These are phyloP conservation scores for Chaetoscypha palmicola DNA, from an alignment of 2,329 filamentous ascomycete species.

Conservation along the genomic window DNA sequence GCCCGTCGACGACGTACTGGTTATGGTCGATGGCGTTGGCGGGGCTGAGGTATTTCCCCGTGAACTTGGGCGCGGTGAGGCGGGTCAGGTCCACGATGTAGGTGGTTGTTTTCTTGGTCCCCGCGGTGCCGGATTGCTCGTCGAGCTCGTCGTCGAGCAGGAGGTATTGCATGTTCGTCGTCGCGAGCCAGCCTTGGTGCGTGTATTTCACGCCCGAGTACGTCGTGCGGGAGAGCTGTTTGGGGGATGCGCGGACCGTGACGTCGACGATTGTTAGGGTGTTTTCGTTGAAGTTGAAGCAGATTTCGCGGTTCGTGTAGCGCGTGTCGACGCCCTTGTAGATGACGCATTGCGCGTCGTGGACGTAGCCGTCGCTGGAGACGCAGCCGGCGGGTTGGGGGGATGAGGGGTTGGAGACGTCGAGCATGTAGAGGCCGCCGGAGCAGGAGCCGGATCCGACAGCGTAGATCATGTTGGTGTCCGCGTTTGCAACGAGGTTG, in stretches of 20 bases:
- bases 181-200: constrained; percentile 1
- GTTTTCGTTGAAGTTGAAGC: constrained; percentile 1
- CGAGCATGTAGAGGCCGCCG: not conserved
- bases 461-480: not conserved
- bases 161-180: not conserved
- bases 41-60: not conserved
- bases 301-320: not conserved
- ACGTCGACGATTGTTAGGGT: constrained; percentile 2
- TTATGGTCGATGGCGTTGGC: constrained; percentile 1
- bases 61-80: not conserved
- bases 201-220: constrained; percentile 1
- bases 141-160: constrained; percentile 3
- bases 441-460: not conserved
- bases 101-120: not conserved
- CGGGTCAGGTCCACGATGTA: not conserved
- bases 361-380: not conserved
- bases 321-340: not conserved
- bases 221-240: not conserved
- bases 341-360: constrained; percentile 1
- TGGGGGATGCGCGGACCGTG: not conserved
- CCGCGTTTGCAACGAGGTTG: constrained; percentile 1
- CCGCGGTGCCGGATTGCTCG: not conserved
- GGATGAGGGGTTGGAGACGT: not conserved
- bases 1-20: not conserved
- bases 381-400: not conserved